phyloP scores from a whole-genome alignment of 2,329 filamentous ascomycete species.

The Penicillium brasilianum region DNA sequence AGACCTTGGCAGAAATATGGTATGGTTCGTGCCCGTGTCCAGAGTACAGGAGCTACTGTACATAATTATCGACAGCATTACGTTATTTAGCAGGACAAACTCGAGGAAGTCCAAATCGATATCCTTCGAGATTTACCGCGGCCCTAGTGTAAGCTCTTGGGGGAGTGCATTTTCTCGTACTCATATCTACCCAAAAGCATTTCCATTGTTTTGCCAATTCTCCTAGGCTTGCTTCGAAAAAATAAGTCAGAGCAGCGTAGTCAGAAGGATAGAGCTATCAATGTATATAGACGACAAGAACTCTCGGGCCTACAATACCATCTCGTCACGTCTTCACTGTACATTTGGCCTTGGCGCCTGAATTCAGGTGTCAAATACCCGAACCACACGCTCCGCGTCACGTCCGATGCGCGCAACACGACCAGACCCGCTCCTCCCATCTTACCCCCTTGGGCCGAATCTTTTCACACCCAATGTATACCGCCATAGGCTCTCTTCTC shows the following conservation, averaged over 20 bases:
- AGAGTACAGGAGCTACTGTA: not conserved
- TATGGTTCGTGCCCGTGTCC: not conserved
- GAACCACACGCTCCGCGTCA: constrained; percentile 32
- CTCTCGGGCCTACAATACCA: not conserved
- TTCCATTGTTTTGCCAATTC: not conserved
- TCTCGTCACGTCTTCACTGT: not conserved
- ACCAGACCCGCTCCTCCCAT: constrained; percentile 30
- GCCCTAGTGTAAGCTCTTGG: not conserved
- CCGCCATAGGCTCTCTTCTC: constrained; percentile 26
- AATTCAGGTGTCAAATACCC: constrained; percentile 22
- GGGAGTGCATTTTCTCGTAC: not conserved
- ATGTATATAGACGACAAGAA: not conserved
- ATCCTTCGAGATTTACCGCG: not conserved
- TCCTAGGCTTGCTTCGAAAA: not conserved
- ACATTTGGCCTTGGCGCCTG: constrained; percentile 13
- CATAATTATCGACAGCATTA: not conserved
- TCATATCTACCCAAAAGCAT: not conserved
- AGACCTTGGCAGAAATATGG: too few species aligned
- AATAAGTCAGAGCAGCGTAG: not conserved
- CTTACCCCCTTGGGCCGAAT: constrained; percentile 31
- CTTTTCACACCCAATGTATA: constrained; percentile 24
- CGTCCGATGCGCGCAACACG: constrained; percentile 32
- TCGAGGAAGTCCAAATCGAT: not conserved
- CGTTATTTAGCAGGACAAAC: not conserved
- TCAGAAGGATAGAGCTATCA: not conserved